phyloP scores from a whole-genome alignment of 495 filamentous ascomycete species.

The Annulohypoxylon nitens region DNA sequence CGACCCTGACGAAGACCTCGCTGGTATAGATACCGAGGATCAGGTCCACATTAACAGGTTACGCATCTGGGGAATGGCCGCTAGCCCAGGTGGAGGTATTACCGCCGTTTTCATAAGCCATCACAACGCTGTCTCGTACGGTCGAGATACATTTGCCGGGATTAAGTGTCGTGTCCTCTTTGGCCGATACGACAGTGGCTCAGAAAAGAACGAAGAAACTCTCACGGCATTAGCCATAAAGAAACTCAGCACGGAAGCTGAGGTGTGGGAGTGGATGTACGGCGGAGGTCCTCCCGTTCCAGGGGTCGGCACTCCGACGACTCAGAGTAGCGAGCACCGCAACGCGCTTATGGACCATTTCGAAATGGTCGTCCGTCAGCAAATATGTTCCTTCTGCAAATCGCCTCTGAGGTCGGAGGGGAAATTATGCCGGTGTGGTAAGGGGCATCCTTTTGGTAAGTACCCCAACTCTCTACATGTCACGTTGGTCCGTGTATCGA shows the following conservation, averaged over 20 bases:
- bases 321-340: conserved; percentile 13
- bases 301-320: conserved; percentile 40
- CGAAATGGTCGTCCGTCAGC: conserved; percentile 38
- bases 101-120: conserved; percentile 55
- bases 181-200: conserved; percentile 44
- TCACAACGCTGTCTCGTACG: conserved; percentile 56
- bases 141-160: conserved; percentile 60
- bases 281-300: conserved; percentile 58
- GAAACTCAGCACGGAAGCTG: conserved; percentile 59
- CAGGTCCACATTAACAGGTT: conserved; percentile 59
- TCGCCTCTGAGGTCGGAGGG: conserved; percentile 31
- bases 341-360: conserved; percentile 51
- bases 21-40: conserved; percentile 41
- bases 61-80: conserved; percentile 60
- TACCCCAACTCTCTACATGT: background rate
- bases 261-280: conserved; percentile 63
- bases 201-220: conserved; percentile 13
- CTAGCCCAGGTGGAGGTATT: conserved; percentile 59
- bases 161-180: conserved; percentile 57
- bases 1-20: conserved; percentile 42
- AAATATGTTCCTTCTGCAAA: conserved; percentile 57
- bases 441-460: conserved; percentile 53
- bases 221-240: conserved; percentile 13
- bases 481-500: background rate
- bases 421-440: conserved; percentile 40